Evolutionary conservation across 1,284 basidiomycete genomes (phyloP).

Genomic region (Cryptococcus deneoformans): DNA sequence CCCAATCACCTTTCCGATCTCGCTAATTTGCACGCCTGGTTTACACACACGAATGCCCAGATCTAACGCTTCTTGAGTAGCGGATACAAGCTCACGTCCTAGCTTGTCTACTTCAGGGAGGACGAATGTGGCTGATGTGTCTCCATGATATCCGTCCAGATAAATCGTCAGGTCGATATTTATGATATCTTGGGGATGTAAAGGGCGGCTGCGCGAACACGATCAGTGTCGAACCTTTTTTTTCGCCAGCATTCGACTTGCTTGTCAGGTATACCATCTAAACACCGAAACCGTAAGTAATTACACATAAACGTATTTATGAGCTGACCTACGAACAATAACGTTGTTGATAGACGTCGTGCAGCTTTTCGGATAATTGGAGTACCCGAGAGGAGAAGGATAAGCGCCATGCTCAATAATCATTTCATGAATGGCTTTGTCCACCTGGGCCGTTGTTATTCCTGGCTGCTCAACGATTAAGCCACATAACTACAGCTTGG

Average conservation of each 20-base stretch:
- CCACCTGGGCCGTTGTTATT: conserved; percentile 69
- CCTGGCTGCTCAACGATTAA: conserved; percentile 56
- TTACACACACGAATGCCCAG: conserved; percentile 72
- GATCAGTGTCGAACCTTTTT: neutral
- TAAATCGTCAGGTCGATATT: conserved; percentile 83
- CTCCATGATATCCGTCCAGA: conserved; percentile 75
- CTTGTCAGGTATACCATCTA: conserved; percentile 42
- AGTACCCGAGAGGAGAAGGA: conserved; percentile 80
- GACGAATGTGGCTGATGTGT: conserved; percentile 76
- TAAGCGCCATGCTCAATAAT: conserved; percentile 71
- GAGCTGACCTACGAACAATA: conserved; percentile 43
- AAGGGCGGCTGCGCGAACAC: conserved; percentile 58
- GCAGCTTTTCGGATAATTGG: conserved; percentile 77
- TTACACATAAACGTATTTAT: neutral
- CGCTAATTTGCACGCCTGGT: conserved; percentile 67
- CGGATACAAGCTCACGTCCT: conserved; percentile 62
- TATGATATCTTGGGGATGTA: conserved; percentile 75
- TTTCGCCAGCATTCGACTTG: conserved; percentile 2
- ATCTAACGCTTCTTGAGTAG: conserved; percentile 65
- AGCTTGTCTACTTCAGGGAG: conserved; percentile 70
- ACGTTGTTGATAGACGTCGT: conserved; percentile 79
- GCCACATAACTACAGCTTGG: neutral
- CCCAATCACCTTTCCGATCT: conserved; percentile 75
- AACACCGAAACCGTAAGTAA: neutral
- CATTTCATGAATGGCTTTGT: conserved; percentile 65